Evolutionary conservation across 805 yeast genomes (phyloP).

Genomic region (Starmerella scarabaei): DNA sequence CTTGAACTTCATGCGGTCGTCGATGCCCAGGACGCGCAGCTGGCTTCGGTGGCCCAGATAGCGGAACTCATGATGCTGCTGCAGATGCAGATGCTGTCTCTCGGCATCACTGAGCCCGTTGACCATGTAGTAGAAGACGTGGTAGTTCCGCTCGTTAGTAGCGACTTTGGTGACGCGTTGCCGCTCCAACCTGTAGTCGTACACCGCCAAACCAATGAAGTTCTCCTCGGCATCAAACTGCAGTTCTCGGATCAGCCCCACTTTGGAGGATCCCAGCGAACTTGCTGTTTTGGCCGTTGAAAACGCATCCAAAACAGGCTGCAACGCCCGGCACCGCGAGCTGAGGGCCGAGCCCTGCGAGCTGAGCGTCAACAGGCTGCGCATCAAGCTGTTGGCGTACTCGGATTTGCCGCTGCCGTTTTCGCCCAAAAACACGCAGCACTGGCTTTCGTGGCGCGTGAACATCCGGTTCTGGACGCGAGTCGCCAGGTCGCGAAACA

Average conservation of each 20-base stretch:
- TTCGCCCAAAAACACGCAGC: slow-evolving; percentile 31
- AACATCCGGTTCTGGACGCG: slow-evolving; percentile 29
- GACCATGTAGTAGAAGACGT: slow-evolving; percentile 44
- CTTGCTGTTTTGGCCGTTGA: slow-evolving; percentile 30
- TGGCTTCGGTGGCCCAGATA: slow-evolving; percentile 36
- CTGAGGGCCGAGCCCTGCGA: slow-evolving; percentile 30
- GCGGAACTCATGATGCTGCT: slow-evolving; percentile 26
- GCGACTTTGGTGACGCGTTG: slow-evolving; percentile 41
- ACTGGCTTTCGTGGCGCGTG: slow-evolving; percentile 29
- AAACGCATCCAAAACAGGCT: slow-evolving; percentile 29
- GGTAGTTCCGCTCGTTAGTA: slow-evolving; percentile 43
- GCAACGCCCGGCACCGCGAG: slow-evolving; percentile 26
- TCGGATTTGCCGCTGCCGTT: slow-evolving; percentile 32
- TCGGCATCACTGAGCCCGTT: slow-evolving; percentile 36
- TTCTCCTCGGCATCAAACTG: slow-evolving; percentile 36
- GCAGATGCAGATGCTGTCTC: slow-evolving; percentile 32
- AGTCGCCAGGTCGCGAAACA: slow-evolving; percentile 29
- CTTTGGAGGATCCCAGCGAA: slow-evolving; percentile 33
- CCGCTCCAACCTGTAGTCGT: slow-evolving; percentile 44
- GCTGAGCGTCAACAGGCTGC: slow-evolving; percentile 26
- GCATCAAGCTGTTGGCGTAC: slow-evolving; percentile 25
- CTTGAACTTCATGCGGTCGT: slow-evolving; percentile 38
- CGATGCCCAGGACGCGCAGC: slow-evolving; percentile 32
- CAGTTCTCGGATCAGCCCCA: slow-evolving; percentile 43
- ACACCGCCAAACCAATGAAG: slow-evolving; percentile 41